phyloP scores from a whole-genome alignment of 805 yeast genomes.

The Teunomyces atbi region DNA sequence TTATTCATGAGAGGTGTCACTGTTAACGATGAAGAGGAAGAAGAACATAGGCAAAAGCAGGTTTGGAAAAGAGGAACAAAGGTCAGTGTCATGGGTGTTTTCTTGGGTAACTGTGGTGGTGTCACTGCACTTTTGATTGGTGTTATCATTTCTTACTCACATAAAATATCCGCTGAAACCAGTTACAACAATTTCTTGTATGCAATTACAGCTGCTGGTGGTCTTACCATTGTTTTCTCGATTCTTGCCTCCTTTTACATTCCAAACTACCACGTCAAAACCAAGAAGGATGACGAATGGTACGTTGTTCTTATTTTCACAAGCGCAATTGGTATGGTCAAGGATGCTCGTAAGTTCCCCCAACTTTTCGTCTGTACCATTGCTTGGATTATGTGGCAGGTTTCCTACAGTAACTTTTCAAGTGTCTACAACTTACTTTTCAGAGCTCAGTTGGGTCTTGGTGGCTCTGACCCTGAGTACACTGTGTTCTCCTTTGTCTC shows the following conservation, averaged over 20 bases:
- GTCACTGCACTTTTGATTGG: constrained; percentile 38
- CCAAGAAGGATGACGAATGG: constrained; percentile 20
- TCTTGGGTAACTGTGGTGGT: constrained; percentile 38
- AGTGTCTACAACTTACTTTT: constrained; percentile 35
- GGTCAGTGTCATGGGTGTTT: constrained; percentile 38
- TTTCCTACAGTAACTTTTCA: constrained; percentile 32
- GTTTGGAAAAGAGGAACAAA: constrained; percentile 30
- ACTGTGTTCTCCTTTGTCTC: constrained; percentile 39
- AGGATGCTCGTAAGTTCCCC: constrained; percentile 25
- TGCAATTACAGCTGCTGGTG: constrained; percentile 40
- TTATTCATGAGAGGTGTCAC: constrained; percentile 35
- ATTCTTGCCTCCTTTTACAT: constrained; percentile 23
- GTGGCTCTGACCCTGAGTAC: constrained; percentile 37
- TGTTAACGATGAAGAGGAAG: constrained; percentile 12
- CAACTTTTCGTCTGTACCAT: constrained; percentile 34
- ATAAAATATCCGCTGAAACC: constrained; percentile 19
- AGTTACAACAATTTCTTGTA: constrained; percentile 33
- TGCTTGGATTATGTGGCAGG: constrained; percentile 44
- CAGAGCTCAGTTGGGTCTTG: constrained; percentile 40
- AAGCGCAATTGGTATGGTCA: constrained; percentile 21
- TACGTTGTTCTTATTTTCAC: constrained; percentile 23
- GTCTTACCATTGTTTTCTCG: constrained; percentile 27
- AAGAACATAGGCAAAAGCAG: constrained; percentile 20
- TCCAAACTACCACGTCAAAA: constrained; percentile 29
- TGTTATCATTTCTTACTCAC: constrained; percentile 29